Evolutionary conservation across 768 basidiomycete genomes (phyloP).

Genomic region (Boletellus ananas): DNA sequence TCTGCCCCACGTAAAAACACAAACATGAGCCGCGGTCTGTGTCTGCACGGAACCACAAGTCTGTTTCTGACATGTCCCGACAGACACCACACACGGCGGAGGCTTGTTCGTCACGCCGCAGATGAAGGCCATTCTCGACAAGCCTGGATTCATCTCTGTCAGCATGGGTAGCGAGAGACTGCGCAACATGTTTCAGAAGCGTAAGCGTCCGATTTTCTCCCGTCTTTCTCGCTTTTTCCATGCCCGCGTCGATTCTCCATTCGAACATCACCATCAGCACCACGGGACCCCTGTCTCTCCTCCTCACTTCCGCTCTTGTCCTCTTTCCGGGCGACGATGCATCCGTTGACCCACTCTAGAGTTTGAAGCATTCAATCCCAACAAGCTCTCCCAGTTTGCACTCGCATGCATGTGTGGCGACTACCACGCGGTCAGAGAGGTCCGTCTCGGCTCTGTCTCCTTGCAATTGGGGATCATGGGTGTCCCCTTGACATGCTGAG

Average conservation of each 20-base stretch:
- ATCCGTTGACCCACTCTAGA: slow-evolving; percentile 5
- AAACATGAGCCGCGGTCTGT: slow-evolving; percentile 14
- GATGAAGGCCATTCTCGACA: slow-evolving; percentile 25
- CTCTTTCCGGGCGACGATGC: too few relatives aligned
- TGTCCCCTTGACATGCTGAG: too few relatives aligned
- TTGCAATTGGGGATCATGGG: too few relatives aligned
- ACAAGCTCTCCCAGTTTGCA: slow-evolving; percentile 22
- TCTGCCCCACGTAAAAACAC: too few relatives aligned
- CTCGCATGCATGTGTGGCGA: slow-evolving; percentile 24
- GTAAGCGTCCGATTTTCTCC: slow-evolving; percentile 11
- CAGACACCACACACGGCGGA: slow-evolving; percentile 17
- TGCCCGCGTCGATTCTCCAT: not conserved
- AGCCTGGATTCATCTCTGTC: slow-evolving; percentile 24
- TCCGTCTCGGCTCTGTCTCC: slow-evolving; percentile 1
- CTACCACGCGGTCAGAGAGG: slow-evolving; percentile 19
- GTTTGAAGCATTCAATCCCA: slow-evolving; percentile 14
- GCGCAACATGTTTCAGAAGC: slow-evolving; percentile 28
- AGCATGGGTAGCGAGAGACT: slow-evolving; percentile 25
- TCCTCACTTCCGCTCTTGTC: not conserved
- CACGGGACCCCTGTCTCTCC: not conserved
- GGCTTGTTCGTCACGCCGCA: slow-evolving; percentile 24
- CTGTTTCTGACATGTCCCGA: slow-evolving; percentile 2
- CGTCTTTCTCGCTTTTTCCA: not conserved
- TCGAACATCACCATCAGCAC: not conserved
- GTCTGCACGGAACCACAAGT: not conserved